Base-by-base conservation (phyloP, 257 asterid species). In the Asclepias syriaca region DNA sequence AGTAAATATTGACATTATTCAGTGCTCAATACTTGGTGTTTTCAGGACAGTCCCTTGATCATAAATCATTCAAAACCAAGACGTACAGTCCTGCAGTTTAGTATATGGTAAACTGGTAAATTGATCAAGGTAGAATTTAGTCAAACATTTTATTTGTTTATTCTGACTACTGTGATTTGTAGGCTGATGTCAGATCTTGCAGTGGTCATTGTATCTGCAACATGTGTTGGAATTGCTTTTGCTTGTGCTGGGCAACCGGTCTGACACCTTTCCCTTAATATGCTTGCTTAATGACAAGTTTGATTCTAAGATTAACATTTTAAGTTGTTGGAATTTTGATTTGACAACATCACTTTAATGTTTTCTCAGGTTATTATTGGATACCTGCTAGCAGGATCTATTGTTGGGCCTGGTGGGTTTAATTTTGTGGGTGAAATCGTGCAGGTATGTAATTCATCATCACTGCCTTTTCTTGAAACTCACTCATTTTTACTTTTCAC, bases 221-320 rank as follows among this genome's bases (percentile, higher is more conserved):
- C 99, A 74, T 90, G 98, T 69, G 99, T 98, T 76, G 99, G 99
- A 75, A 92, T 95, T 80, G 98, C 98, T 53, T 95, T 95, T 80
- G 97, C 99, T 75, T 95, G 98, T 88, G 97, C 96, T 74, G 99
- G 99, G 75, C 99, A 95, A 79, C 99, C 99, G 87, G 99, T 95
- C 58, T 75, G 89, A 73, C 84, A 68, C 74, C 79, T 46, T 40
- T 40, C 45, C 75, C 76, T 6, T 18, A 7, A 46, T 68, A 78
- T 74, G 71, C 80, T 75, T 34, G 57, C 46, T 65, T 69, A 16
- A 29, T 66, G 2, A 49, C 29, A 11, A 39, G 24, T 66, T 13
- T 59, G 53, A n/a, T 61, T 27, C 34, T 32, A 32, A 43, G 18
- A 50, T 48, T 65, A 55, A 49, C 46, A 27, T 65, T 58, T 77